Evolutionary conservation across 2,329 filamentous ascomycete genomes (phyloP), one percentile per base, ranked within the genome.

Genomic region (Pseudogymnoascus sp.): DNA sequence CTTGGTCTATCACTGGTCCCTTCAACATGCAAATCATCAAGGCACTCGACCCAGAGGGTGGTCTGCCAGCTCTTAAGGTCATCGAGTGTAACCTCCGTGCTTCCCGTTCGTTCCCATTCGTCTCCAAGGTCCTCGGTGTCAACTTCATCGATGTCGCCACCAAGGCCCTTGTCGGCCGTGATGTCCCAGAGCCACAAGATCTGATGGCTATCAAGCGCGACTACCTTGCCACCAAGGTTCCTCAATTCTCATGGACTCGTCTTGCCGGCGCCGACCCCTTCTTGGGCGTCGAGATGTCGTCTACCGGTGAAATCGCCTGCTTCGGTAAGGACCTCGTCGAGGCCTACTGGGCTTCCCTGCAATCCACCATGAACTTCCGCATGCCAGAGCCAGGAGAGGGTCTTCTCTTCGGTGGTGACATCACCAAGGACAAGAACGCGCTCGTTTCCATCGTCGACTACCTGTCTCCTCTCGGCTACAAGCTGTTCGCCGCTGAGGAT

Each of bases 1-100:
- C 95, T 59, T 97, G 93, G 91, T 92, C 84, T 73, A 97, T 97
- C 76, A 97, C 92, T 18, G 95, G 95, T 63, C 95, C 95, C 64
- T 99, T 97, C 86, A 99, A 99, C 84, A 97, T 99, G 93, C 95
- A 99, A 75, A 96, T 99, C 78, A 97, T 99, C 84, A 96, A 96
- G 81, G 91, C 90, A 37, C 83, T 90, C 11, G 81, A 89, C 72
- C 85, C 89, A 34, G 87, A 90, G 64, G 89, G 89, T 64, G 88
- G 88, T 63, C 84, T 89, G 73, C 85, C 90, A 36, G 82, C 84
- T 28, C 85, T 97, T 68, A 97, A 97, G 83, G 93, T 97, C 72
- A 97, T 97, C 67, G 93, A 97, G 79, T 97, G 93, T 82, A 97
- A 97, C 78, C 87, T 97, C 66, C 93, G 93, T 76, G 95, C 93